Evolutionary conservation across 2,329 filamentous ascomycete genomes (phyloP).

Genomic region (Rhynchosporium graminicola): DNA sequence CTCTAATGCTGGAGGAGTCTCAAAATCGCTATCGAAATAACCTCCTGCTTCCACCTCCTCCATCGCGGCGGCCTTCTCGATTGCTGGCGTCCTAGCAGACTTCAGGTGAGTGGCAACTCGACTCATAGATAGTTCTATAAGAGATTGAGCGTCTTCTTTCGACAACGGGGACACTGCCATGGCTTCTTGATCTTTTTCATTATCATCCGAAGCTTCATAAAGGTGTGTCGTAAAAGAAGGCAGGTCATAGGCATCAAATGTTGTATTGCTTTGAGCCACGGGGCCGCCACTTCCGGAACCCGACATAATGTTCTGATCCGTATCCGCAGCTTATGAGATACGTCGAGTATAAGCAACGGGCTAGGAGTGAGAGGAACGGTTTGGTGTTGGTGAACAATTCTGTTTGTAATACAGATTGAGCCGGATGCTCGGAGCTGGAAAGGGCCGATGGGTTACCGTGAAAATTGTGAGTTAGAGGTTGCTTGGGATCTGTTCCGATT

Average conservation of each 20-base stretch:
- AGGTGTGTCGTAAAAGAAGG: slow-evolving; percentile 18
- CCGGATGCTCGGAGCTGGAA: no score
- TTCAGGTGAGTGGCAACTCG: slow-evolving; percentile 57
- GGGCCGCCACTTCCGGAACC: slow-evolving; percentile 9
- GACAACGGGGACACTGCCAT: slow-evolving; percentile 31
- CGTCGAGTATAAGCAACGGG: background rate
- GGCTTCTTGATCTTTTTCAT: slow-evolving; percentile 31
- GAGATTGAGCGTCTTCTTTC: slow-evolving; percentile 58
- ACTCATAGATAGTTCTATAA: slow-evolving; percentile 61
- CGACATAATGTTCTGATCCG: slow-evolving; percentile 7
- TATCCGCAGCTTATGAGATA: slow-evolving; percentile 8
- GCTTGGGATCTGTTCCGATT: no score
- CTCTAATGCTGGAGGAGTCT: slow-evolving; percentile 34
- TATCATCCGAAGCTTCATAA: slow-evolving; percentile 19
- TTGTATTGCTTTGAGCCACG: slow-evolving; percentile 12
- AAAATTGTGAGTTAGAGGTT: no score
- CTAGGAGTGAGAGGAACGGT: no score
- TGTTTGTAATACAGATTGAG: no score
- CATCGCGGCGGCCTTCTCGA: slow-evolving; percentile 59
- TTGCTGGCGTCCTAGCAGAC: slow-evolving; percentile 55
- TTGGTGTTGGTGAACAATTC: no score
- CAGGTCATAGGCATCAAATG: slow-evolving; percentile 2
- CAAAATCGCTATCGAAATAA: slow-evolving; percentile 44
- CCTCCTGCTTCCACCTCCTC: slow-evolving; percentile 50
- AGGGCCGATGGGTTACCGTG: no score